These are phyloP conservation scores for Theobroma grandiflorum DNA, from an alignment of 441 rosid species.

Conservation along the genomic window DNA sequence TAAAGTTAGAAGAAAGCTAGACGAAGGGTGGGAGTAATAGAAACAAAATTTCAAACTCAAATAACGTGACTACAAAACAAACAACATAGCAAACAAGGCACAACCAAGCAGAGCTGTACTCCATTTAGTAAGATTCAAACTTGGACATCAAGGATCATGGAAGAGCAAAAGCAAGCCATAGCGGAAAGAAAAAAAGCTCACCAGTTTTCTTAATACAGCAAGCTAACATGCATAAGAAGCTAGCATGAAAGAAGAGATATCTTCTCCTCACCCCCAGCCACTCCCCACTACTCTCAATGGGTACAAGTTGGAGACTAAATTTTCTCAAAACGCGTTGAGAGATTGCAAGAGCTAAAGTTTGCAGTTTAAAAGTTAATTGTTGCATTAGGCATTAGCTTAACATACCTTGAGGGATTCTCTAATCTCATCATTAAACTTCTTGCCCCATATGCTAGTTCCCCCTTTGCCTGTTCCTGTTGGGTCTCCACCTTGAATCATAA, in stretches of 20 bases:
- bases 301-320: not conserved
- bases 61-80: not conserved
- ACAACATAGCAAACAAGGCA: not conserved
- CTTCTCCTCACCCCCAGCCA: not conserved
- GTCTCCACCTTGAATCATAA: constrained; percentile 99
- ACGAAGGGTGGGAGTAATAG: not conserved
- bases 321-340: not conserved
- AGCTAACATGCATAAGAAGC: not conserved
- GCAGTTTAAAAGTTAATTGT: not conserved
- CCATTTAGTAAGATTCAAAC: not conserved
- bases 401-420: constrained; percentile 95
- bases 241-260: not conserved
- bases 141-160: not conserved
- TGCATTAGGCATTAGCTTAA: not conserved
- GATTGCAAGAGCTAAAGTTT: not conserved
- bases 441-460: constrained; percentile 97
- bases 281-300: not conserved
- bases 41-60: not conserved
- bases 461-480: constrained; percentile 97
- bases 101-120: not conserved
- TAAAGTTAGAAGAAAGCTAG: not conserved
- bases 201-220: constrained; percentile 7
- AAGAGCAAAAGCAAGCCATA: not conserved
- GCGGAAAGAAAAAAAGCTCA: not conserved
- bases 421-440: constrained; percentile 97